Percentiles rank a stretch among this genome's conserved stretches.
These are phyloP conservation scores for Aspergillus sp. DNA, from an alignment of 2,329 filamentous ascomycete genomes.

Conservation along the genomic window DNA sequence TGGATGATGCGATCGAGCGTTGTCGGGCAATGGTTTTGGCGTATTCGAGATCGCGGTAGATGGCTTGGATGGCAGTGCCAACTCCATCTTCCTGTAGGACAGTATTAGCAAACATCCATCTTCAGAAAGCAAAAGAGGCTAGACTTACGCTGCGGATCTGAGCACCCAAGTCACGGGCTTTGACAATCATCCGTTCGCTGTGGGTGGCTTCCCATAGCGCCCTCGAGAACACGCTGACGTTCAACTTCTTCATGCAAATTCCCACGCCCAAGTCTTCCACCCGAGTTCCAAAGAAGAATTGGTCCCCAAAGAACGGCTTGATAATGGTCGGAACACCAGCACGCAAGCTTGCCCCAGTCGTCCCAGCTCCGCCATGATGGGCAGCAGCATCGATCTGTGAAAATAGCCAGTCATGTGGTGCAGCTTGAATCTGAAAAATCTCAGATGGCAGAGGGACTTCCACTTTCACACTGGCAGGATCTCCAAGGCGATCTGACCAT, in stretches of 20 bases:
- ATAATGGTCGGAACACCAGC: slow-evolving; percentile 91
- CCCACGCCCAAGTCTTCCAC: slow-evolving; percentile 93
- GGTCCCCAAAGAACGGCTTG: slow-evolving; percentile 94
- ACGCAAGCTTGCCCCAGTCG: slow-evolving; percentile 84
- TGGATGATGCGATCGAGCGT: slow-evolving; percentile 31
- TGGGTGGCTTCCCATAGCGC: slow-evolving; percentile 89
- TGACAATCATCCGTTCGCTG: slow-evolving; percentile 83
- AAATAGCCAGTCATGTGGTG: slow-evolving; percentile 96
- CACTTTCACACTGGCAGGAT: slow-evolving; percentile 51
- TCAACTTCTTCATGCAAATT: slow-evolving; percentile 80
- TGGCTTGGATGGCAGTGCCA: slow-evolving; percentile 78
- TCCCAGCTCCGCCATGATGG: slow-evolving; percentile 91
- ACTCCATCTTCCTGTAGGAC: slow-evolving; percentile 72
- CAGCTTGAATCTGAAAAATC: slow-evolving; percentile 81
- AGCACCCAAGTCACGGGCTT: slow-evolving; percentile 74
- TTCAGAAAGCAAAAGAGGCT: background rate
- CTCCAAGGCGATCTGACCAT: slow-evolving; percentile 79
- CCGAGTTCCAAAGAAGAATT: slow-evolving; percentile 87
- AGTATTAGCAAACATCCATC: slow-evolving; percentile 16
- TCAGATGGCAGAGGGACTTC: slow-evolving; percentile 68
- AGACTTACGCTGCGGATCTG: slow-evolving; percentile 72
- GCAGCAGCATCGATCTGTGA: slow-evolving; percentile 86
- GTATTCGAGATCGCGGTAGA: slow-evolving; percentile 93
- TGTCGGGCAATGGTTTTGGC: slow-evolving; percentile 75
- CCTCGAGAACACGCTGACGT: slow-evolving; percentile 74